Conservation (phyloP, 2,329 filamentous ascomycete genomes). For the Plectosphaerella plurivora region DNA sequence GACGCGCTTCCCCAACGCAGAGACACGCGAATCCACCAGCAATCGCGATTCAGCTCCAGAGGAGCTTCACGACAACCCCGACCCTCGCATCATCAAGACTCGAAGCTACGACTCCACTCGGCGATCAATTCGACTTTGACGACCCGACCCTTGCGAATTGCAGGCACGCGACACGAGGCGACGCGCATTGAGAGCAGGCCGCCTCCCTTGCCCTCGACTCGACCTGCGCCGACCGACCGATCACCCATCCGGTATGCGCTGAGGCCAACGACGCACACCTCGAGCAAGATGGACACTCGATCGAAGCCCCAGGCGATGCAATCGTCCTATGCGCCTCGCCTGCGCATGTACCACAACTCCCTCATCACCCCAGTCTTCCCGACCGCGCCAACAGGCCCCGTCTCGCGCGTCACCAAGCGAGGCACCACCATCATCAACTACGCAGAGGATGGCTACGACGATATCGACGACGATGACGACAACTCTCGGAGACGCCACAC, state of each 20-base stretch:
- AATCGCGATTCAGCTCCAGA: not conserved
- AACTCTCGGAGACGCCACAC: constrained; percentile 75
- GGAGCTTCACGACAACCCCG: not conserved
- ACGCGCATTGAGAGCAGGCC: not conserved
- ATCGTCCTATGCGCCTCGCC: constrained; percentile 84
- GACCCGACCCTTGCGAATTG: not conserved
- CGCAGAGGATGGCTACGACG: constrained; percentile 91
- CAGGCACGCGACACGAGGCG: not conserved
- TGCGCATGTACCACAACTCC: constrained; percentile 88
- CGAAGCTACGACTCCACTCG: not conserved
- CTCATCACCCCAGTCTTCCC: constrained; percentile 81
- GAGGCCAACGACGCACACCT: not conserved
- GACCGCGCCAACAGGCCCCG: constrained; percentile 58
- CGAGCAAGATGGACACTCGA: constrained; percentile 41
- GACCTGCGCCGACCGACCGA: not conserved
- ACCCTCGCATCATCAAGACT: not conserved
- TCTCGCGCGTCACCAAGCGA: constrained; percentile 87
- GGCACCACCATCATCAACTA: constrained; percentile 97
- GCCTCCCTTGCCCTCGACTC: not conserved
- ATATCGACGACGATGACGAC: constrained; percentile 68
- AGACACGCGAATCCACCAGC: not conserved
- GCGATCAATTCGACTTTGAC: not conserved
- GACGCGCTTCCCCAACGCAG: not conserved
- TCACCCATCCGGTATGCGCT: not conserved
- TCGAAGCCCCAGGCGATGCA: constrained; percentile 76